phyloP scores from a whole-genome alignment of 345 rosid species.

The Pugionium dolabratum region DNA sequence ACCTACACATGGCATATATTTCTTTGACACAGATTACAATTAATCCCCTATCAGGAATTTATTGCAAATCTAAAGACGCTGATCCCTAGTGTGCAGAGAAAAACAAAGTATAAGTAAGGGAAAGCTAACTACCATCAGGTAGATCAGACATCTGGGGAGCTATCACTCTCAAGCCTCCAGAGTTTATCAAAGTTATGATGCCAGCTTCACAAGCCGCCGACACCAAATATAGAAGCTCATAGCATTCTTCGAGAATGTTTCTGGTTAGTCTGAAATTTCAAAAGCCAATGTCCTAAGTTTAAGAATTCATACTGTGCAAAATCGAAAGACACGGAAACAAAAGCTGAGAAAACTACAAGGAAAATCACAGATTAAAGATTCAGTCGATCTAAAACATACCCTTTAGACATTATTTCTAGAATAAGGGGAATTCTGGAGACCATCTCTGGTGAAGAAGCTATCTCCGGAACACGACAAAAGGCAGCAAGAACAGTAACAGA shows the following conservation, averaged over 20 bases:
- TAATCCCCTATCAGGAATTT: not conserved
- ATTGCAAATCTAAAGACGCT: not conserved
- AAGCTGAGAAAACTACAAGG: not conserved
- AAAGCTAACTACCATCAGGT: slow-evolving; percentile 56
- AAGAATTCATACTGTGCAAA: slow-evolving; percentile 9
- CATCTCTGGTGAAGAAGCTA: slow-evolving; percentile 76
- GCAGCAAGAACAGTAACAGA: slow-evolving; percentile 77
- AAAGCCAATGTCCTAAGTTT: slow-evolving; percentile 24
- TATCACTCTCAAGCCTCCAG: slow-evolving; percentile 71
- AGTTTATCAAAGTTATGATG: slow-evolving; percentile 47
- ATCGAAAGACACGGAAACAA: slow-evolving; percentile 7
- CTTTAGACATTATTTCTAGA: slow-evolving; percentile 56
- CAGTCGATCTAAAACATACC: slow-evolving; percentile 43
- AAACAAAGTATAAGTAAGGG: not conserved
- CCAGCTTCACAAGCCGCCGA: slow-evolving; percentile 63
- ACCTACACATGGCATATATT: not conserved
- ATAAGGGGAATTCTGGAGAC: slow-evolving; percentile 63
- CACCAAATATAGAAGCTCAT: slow-evolving; percentile 70
- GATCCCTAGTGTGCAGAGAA: not conserved
- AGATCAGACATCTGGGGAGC: slow-evolving; percentile 58
- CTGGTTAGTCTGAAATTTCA: slow-evolving; percentile 46
- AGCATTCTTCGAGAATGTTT: slow-evolving; percentile 64
- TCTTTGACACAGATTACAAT: not conserved
- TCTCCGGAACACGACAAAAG: slow-evolving; percentile 69
- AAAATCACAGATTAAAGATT: slow-evolving; percentile 1